Conservation (phyloP, 2,329 filamentous ascomycete species). For the Phaeomoniella chlamydospora region DNA sequence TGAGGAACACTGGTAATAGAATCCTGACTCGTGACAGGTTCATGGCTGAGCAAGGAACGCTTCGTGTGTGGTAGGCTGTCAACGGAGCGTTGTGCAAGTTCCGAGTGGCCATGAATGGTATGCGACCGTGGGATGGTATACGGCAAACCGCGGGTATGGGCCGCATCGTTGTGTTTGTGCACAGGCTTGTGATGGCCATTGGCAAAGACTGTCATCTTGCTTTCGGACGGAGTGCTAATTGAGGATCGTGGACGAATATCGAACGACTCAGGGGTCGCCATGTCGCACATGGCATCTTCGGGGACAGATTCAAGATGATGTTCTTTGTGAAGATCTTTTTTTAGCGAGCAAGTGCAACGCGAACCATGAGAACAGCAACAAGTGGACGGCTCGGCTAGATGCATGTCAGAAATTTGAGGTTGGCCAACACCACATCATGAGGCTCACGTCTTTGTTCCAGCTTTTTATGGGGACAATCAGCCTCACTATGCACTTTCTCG, state of each 20-base stretch:
- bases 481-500: slow-evolving; percentile 49
- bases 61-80: slow-evolving; percentile 34
- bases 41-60: slow-evolving; percentile 10
- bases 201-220: slow-evolving; percentile 43
- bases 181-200: slow-evolving; percentile 52
- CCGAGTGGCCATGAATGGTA: slow-evolving; percentile 32
- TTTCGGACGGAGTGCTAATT: slow-evolving; percentile 40
- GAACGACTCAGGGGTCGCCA: slow-evolving; percentile 8
- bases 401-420: slow-evolving; percentile 5
- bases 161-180: slow-evolving; percentile 49
- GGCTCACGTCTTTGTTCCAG: slow-evolving; percentile 22
- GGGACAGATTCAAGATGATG: slow-evolving; percentile 32
- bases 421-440: slow-evolving; percentile 14
- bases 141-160: slow-evolving; percentile 46
- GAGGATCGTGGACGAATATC: slow-evolving; percentile 28
- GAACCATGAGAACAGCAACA: slow-evolving; percentile 42
- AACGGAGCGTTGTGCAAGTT: slow-evolving; percentile 33
- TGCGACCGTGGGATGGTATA: slow-evolving; percentile 46
- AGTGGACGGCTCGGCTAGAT: slow-evolving; percentile 11
- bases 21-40: slow-evolving; percentile 15
- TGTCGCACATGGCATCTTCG: slow-evolving; percentile 15
- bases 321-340: slow-evolving; percentile 39
- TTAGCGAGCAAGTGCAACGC: slow-evolving; percentile 46
- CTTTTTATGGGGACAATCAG: slow-evolving; percentile 17
- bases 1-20: slow-evolving; percentile 16